These are phyloP conservation scores for Syzygium aromaticum DNA, from an alignment of 345 rosid genomes.

Conservation along the genomic window DNA sequence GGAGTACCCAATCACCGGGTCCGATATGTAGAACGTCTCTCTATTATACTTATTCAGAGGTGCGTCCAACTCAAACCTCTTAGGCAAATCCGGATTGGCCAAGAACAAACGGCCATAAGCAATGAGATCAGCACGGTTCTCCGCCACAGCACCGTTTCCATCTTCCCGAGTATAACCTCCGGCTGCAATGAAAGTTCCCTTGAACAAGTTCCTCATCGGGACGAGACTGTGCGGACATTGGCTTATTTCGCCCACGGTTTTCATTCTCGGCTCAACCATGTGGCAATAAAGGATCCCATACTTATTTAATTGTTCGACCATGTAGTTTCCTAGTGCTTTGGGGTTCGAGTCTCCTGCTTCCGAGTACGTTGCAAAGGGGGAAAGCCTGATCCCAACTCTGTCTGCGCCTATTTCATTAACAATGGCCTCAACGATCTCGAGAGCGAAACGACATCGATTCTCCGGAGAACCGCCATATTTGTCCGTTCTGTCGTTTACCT, in stretches of 20 bases:
- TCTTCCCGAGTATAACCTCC: conserved; percentile 51
- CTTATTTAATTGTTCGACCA: conserved; percentile 51
- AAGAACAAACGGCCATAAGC: conserved; percentile 51
- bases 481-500: conserved; percentile 63
- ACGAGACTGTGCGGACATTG: conserved; percentile 25
- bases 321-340: conserved; percentile 43
- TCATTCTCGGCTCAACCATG: conserved; percentile 61
- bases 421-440: conserved; percentile 60
- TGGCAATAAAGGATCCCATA: conserved; percentile 58
- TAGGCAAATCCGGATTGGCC: conserved; percentile 71
- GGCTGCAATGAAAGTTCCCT: conserved; percentile 49
- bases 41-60: conserved; percentile 45
- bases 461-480: conserved; percentile 60
- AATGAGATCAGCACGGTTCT: conserved; percentile 43
- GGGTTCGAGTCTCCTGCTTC: conserved; percentile 65
- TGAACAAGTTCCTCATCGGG: conserved; percentile 62
- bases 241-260: conserved; percentile 6
- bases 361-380: conserved; percentile 41
- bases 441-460: conserved; percentile 56
- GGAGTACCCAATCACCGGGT: conserved; percentile 56
- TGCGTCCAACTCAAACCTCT: conserved; percentile 49
- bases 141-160: conserved; percentile 37
- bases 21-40: conserved; percentile 33
- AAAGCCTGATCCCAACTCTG: conserved; percentile 59
- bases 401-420: conserved; percentile 61